These are phyloP conservation scores for Aureobasidium sp. DNA, from an alignment of 2,329 filamentous ascomycete species.

Conservation along the genomic window DNA sequence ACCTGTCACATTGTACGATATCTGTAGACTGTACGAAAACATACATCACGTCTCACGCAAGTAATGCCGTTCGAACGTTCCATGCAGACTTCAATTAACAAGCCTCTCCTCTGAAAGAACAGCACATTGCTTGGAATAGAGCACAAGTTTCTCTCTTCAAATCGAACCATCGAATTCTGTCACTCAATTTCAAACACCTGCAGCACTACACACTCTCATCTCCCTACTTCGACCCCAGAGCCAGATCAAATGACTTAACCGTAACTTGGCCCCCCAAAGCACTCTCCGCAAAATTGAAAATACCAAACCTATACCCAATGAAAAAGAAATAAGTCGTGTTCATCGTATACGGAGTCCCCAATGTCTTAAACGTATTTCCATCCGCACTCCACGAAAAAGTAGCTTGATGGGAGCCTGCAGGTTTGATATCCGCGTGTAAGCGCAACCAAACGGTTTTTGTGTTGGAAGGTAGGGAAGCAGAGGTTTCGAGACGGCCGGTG, in stretches of 20 bases:
- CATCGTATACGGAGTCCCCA: conserved; percentile 25
- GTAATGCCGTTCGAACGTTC: no score
- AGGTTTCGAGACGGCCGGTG: conserved; percentile 23
- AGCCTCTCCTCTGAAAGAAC: no score
- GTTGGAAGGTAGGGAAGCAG: conserved; percentile 11
- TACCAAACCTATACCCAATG: conserved; percentile 30
- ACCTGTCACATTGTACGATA: no score
- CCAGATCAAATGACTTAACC: conserved; percentile 13
- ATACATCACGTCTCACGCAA: no score
- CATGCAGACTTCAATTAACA: no score
- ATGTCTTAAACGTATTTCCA: conserved; percentile 24
- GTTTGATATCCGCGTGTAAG: conserved; percentile 28
- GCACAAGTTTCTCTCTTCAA: no score
- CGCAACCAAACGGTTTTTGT: conserved; percentile 25
- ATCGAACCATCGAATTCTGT: no score
- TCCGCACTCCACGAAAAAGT: conserved; percentile 31
- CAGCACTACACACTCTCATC: no score
- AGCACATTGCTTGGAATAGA: no score
- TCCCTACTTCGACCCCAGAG: background rate
- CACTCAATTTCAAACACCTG: no score
- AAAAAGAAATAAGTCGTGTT: conserved; percentile 31
- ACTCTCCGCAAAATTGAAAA: conserved; percentile 31
- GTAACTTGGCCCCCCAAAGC: conserved; percentile 24
- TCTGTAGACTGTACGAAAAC: no score
- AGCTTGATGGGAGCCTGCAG: conserved; percentile 21